phyloP scores from a whole-genome alignment of 2,329 filamentous ascomycete genomes.

The Colletotrichum incanum region DNA sequence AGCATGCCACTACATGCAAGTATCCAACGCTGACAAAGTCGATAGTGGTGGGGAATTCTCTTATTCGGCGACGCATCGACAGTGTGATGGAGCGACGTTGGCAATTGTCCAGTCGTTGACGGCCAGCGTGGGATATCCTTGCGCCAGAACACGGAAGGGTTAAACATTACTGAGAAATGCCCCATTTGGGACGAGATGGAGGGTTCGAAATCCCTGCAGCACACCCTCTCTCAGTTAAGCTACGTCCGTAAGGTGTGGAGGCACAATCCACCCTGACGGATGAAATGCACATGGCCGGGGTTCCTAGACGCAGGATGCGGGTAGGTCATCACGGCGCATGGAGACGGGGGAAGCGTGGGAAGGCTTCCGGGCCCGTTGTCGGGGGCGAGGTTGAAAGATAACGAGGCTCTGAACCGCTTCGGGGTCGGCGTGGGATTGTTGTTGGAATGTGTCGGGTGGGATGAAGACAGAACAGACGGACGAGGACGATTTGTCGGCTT shows the following conservation, averaged over 20 bases:
- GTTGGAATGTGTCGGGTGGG: neutral
- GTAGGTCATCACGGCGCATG: neutral
- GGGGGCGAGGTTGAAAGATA: neutral
- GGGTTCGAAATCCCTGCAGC: constrained; percentile 17
- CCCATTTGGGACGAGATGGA: constrained; percentile 2
- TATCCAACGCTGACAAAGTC: neutral
- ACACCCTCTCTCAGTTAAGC: constrained; percentile 13
- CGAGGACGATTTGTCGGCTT: neutral
- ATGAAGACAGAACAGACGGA: neutral
- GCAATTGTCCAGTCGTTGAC: neutral
- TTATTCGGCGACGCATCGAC: neutral
- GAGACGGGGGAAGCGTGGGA: neutral
- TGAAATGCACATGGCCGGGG: constrained; percentile 30
- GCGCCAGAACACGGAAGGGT: neutral
- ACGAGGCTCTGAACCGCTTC: neutral
- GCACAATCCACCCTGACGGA: constrained; percentile 11
- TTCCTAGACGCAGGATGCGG: constrained; percentile 15
- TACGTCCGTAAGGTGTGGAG: constrained; percentile 32
- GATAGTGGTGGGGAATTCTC: neutral
- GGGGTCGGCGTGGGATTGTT: neutral
- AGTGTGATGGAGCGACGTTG: neutral
- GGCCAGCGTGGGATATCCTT: constrained; percentile 2
- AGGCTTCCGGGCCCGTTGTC: neutral
- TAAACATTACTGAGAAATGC: neutral
- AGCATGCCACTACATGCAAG: neutral